phyloP scores from a whole-genome alignment of 2,329 filamentous ascomycete species.

The Tolypocladium nubicola region DNA sequence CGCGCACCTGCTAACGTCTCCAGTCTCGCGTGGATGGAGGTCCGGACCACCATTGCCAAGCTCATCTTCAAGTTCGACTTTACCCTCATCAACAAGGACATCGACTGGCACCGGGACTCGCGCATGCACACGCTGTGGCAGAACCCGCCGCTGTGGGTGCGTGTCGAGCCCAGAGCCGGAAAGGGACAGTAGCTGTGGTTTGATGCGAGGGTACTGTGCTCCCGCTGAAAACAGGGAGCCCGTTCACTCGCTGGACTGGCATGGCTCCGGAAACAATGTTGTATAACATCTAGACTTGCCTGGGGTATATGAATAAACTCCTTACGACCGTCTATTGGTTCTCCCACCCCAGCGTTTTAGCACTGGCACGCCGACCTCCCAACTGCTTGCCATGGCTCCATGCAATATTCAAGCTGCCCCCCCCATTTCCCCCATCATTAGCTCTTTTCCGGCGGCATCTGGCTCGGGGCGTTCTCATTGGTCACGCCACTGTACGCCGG shows the following conservation, averaged over 20 bases:
- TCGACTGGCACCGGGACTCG: no score
- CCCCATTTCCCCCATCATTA: constrained; percentile 10
- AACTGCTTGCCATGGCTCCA: background rate
- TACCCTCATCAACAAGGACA: no score
- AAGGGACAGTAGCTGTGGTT: no score
- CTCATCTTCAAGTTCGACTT: no score
- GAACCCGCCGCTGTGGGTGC: no score
- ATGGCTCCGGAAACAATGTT: background rate
- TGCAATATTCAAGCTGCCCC: constrained; percentile 6
- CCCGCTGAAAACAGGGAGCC: background rate
- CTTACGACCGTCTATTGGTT: background rate
- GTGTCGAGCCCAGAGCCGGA: no score
- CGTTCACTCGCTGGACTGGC: background rate
- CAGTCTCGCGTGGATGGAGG: no score
- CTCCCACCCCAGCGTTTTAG: background rate
- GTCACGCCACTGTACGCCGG: constrained; percentile 58
- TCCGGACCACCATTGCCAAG: no score
- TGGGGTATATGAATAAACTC: background rate
- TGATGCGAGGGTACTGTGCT: no score
- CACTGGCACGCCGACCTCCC: background rate
- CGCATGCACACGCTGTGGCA: no score
- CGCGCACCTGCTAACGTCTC: no score
- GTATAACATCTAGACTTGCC: background rate
- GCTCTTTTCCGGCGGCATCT: constrained; percentile 33
- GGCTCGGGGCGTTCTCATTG: constrained; percentile 47